Evolutionary conservation across 2,329 filamentous ascomycete genomes (phyloP).

Genomic region (Mycogone perniciosa): DNA sequence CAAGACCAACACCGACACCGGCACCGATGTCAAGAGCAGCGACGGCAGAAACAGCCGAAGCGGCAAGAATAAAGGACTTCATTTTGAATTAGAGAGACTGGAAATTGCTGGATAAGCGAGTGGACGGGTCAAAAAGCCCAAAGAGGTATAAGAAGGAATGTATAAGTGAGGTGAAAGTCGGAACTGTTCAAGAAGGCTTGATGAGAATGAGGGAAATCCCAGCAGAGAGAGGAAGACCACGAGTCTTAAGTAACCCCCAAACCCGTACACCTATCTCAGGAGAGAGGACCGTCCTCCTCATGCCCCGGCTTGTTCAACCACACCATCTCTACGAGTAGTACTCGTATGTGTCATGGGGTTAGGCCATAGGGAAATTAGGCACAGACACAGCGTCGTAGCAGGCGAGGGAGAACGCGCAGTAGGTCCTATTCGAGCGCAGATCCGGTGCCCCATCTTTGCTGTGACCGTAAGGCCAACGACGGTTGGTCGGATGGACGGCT

Average conservation of each 20-base stretch:
- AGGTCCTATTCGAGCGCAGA: no score
- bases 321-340: background rate
- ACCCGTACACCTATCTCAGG: background rate
- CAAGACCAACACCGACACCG: slow-evolving; percentile 1
- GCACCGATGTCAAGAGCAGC: slow-evolving; percentile 11
- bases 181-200: slow-evolving; percentile 11
- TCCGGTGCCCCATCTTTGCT: no score
- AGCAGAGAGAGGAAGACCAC: slow-evolving; percentile 8
- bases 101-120: slow-evolving; percentile 13
- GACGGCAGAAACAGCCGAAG: slow-evolving; percentile 13
- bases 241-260: slow-evolving; percentile 18
- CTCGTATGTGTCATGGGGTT: background rate
- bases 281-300: background rate
- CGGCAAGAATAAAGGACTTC: slow-evolving; percentile 20
- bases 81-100: slow-evolving; percentile 15
- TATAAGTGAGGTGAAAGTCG: slow-evolving; percentile 11
- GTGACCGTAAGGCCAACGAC: no score
- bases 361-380: slow-evolving; percentile 15
- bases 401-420: no score
- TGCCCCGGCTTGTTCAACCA: background rate
- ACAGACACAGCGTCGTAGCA: slow-evolving; percentile 7
- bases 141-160: slow-evolving; percentile 15
- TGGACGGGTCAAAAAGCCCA: slow-evolving; percentile 18
- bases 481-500: no score
- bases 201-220: slow-evolving; percentile 2